phyloP scores from a whole-genome alignment of 768 basidiomycete genomes.

The Termitomyces heimii region DNA sequence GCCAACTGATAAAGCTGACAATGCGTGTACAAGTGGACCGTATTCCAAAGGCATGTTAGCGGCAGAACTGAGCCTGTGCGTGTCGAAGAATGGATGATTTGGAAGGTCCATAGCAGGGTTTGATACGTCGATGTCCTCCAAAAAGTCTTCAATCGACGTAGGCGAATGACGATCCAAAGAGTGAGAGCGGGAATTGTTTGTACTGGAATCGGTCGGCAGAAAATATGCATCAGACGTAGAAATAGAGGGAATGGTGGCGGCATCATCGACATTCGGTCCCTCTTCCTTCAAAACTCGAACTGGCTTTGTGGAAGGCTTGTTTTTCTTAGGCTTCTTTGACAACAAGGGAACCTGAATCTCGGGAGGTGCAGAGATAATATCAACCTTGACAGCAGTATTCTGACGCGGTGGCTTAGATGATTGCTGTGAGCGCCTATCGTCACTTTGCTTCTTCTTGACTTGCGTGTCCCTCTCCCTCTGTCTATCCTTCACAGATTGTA shows the following conservation, averaged over 20 bases:
- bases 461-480: conserved; percentile 18
- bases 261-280: conserved; percentile 32
- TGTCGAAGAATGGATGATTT: conserved; percentile 72
- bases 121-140: conserved; percentile 60
- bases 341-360: conserved; percentile 63
- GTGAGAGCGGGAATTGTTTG: conserved; percentile 54
- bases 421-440: conserved; percentile 14
- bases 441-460: conserved; percentile 17
- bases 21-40: conserved; percentile 77
- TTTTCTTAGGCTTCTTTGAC: conserved; percentile 83
- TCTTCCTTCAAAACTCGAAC: conserved; percentile 57
- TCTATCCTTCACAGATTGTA: conserved; percentile 16
- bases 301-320: conserved; percentile 55
- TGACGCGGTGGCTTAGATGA: conserved; percentile 3
- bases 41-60: conserved; percentile 80
- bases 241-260: conserved; percentile 37
- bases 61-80: conserved; percentile 64
- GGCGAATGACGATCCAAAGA: conserved; percentile 48
- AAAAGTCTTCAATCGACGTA: conserved; percentile 53
- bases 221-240: conserved; percentile 43
- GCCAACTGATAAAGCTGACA: conserved; percentile 81
- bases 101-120: conserved; percentile 61
- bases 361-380: conserved; percentile 18
- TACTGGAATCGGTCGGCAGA: conserved; percentile 39
- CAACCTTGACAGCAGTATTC: conserved; percentile 10